A percentile compares a stretch with the other conserved stretches of the same genome.
Conservation (phyloP, 805 yeast genomes). For the Hanseniaspora nectarophila region DNA sequence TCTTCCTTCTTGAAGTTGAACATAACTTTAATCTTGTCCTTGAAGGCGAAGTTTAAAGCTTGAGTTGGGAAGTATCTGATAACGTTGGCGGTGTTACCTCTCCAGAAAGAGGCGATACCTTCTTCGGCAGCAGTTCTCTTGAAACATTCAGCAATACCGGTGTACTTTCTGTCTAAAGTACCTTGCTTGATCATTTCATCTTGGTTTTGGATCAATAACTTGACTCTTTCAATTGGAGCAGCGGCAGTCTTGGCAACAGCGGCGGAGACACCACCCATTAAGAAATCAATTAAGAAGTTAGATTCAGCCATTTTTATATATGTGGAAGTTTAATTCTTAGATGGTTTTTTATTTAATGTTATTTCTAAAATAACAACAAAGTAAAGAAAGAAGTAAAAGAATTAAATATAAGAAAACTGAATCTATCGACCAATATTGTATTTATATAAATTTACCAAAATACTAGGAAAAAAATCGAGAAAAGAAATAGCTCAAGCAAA, state of each 20-base stretch:
- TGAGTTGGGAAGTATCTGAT: constrained; percentile 99
- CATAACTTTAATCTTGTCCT: constrained; percentile 89
- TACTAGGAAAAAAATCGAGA: too few species aligned
- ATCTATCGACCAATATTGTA: too few species aligned
- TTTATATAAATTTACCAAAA: too few species aligned
- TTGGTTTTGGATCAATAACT: constrained; percentile 91
- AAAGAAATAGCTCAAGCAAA: background rate
- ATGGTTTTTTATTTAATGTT: background rate
- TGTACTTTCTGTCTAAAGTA: constrained; percentile 74
- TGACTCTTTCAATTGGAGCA: constrained; percentile 91
- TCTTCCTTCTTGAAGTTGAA: constrained; percentile 96
- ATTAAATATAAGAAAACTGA: background rate
- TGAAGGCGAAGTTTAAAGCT: constrained; percentile 96
- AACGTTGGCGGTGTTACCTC: constrained; percentile 99
- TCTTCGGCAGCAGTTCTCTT: constrained; percentile 85
- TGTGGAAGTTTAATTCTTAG: constrained; percentile 11
- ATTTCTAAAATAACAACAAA: constrained; percentile 14
- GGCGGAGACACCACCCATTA: constrained; percentile 99
- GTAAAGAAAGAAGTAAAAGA: background rate
- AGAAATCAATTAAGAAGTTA: constrained; percentile 51
- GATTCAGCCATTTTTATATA: constrained; percentile 29
- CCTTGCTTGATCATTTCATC: constrained; percentile 98
- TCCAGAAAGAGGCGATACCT: constrained; percentile 91
- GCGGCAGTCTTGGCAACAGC: constrained; percentile 97
- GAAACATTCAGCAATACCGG: constrained; percentile 90